Percentiles rank a stretch among this genome's conserved stretches.
Conservation (phyloP, 208 protist genomes). For the Acanthamoeba royreba region DNA sequence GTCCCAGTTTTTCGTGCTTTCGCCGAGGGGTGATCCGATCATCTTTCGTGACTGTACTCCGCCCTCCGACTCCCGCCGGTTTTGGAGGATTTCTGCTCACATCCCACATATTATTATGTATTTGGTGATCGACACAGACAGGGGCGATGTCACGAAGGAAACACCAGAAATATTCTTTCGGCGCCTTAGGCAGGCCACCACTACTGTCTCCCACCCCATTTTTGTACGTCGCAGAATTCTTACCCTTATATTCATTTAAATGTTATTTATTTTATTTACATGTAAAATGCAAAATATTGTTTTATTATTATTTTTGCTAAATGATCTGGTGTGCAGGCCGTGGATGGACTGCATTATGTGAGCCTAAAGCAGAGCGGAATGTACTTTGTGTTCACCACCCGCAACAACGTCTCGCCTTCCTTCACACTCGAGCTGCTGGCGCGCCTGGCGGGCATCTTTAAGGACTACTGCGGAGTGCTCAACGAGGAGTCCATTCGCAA, state of each 20-base stretch:
- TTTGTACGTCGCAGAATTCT: constrained; percentile 54
- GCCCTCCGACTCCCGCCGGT: background rate
- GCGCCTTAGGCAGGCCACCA: background rate
- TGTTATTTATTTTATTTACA: background rate
- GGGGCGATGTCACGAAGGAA: background rate
- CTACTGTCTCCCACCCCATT: constrained; percentile 27
- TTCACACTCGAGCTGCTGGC: constrained; percentile 82
- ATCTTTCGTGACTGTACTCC: constrained; percentile 81
- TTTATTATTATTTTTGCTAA: background rate
- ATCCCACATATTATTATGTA: background rate
- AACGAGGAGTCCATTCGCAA: constrained; percentile 84
- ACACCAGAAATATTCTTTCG: background rate
- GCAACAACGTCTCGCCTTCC: constrained; percentile 80
- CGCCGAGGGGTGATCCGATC: constrained; percentile 83
- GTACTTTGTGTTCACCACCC: constrained; percentile 85
- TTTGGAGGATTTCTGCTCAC: background rate
- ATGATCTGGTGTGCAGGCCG: background rate
- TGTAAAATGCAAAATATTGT: background rate
- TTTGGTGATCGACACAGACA: background rate
- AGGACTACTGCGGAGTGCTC: constrained; percentile 86
- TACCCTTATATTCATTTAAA: background rate
- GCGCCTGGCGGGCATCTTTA: constrained; percentile 80
- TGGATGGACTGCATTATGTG: constrained; percentile 85
- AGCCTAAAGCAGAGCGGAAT: constrained; percentile 80
- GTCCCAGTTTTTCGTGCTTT: constrained; percentile 87